A percentile compares a stretch with the other conserved stretches of the same genome.
These are phyloP conservation scores for Digitaria exilis DNA, from an alignment of 202 grass and related monocot species.

Conservation along the genomic window DNA sequence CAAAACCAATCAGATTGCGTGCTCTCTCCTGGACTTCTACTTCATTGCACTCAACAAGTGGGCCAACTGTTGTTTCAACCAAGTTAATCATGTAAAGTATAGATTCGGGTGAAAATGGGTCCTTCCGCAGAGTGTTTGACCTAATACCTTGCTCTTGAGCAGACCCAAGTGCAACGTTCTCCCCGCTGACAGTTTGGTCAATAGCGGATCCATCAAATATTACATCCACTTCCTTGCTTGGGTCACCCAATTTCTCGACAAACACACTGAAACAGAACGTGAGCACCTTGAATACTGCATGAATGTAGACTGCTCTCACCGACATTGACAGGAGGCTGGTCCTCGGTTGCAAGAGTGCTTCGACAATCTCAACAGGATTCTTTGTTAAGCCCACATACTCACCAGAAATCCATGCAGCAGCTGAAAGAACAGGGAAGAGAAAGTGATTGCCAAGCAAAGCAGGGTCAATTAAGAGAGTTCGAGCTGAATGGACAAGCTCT, in stretches of 20 bases:
- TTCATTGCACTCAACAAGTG: slow-evolving; percentile 68
- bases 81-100: slow-evolving; percentile 64
- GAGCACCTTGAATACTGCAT: slow-evolving; percentile 77
- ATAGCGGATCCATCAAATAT: slow-evolving; percentile 7
- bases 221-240: slow-evolving; percentile 23
- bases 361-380: slow-evolving; percentile 79
- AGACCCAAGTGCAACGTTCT: slow-evolving; percentile 35
- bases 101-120: slow-evolving; percentile 46
- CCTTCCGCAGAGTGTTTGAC: slow-evolving; percentile 28
- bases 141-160: slow-evolving; percentile 12
- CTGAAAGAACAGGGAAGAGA: slow-evolving; percentile 71
- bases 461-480: slow-evolving; percentile 83
- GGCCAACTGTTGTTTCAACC: slow-evolving; percentile 68
- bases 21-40: slow-evolving; percentile 88
- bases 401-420: slow-evolving; percentile 82
- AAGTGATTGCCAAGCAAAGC: slow-evolving; percentile 77
- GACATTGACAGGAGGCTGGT: slow-evolving; percentile 66
- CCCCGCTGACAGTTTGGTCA: slow-evolving; percentile 35
- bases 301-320: slow-evolving; percentile 78
- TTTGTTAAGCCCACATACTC: slow-evolving; percentile 78
- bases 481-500: slow-evolving; percentile 67
- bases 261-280: slow-evolving; percentile 64
- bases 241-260: slow-evolving; percentile 41
- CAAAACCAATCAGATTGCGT: slow-evolving; percentile 72
- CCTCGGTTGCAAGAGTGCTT: slow-evolving; percentile 93